phyloP scores from a whole-genome alignment of 495 filamentous ascomycete species.

The Xylaria acuta region DNA sequence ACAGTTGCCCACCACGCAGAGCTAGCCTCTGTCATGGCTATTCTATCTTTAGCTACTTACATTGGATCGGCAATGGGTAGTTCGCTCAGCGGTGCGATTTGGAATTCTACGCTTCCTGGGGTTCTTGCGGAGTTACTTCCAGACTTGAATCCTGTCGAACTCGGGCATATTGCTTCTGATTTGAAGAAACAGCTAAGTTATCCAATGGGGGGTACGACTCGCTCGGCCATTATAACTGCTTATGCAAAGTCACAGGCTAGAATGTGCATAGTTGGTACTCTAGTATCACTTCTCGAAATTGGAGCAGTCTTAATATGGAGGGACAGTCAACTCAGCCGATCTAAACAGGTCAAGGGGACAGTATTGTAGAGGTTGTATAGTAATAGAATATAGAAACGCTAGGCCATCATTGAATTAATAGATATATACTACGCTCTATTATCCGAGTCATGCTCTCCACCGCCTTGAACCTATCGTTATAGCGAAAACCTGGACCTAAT shows the following conservation, averaged over 20 bases:
- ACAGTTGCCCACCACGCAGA: conserved; percentile 59
- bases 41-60: conserved; percentile 56
- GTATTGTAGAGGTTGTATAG: conserved; percentile 40
- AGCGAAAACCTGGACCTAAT: background rate
- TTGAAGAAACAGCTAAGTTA: conserved; percentile 66
- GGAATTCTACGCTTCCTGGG: conserved; percentile 56
- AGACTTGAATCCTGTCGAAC: conserved; percentile 42
- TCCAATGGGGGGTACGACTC: conserved; percentile 61
- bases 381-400: conserved; percentile 11
- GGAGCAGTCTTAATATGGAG: conserved; percentile 53
- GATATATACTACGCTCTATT: background rate
- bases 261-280: conserved; percentile 54
- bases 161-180: conserved; percentile 64
- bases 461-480: background rate
- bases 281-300: conserved; percentile 45
- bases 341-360: conserved; percentile 59
- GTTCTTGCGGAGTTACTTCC: conserved; percentile 56
- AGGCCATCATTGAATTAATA: background rate
- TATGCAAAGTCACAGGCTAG: conserved; percentile 60
- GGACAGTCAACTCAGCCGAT: conserved; percentile 58
- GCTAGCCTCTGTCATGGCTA: conserved; percentile 60
- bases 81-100: conserved; percentile 63
- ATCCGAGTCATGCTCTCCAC: background rate
- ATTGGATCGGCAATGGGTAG: conserved; percentile 62
- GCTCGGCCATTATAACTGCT: conserved; percentile 66